phyloP scores from a whole-genome alignment of 805 yeast genomes.

The Pichia occidentalis region DNA sequence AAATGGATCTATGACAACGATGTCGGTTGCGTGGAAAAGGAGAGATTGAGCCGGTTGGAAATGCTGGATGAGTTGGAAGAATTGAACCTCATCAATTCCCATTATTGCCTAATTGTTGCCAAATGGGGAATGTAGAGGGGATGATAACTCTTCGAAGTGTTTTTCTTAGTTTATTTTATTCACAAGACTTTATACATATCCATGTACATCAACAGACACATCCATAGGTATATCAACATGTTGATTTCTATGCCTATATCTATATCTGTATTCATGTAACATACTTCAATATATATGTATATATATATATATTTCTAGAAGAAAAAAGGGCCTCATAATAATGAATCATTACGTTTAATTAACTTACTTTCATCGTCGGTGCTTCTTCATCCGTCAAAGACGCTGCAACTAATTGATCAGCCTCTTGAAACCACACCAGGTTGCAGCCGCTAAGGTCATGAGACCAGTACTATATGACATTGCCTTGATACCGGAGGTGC shows the following conservation, averaged over 20 bases:
- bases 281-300: no score
- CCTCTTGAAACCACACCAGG: conserved; percentile 82
- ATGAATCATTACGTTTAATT: neutral
- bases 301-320: no score
- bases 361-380: neutral
- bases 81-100: conserved; percentile 51
- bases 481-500: conserved; percentile 78
- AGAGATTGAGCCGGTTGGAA: conserved; percentile 48
- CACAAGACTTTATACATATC: no score
- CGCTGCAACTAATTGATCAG: conserved; percentile 9
- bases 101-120: conserved; percentile 42
- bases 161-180: no score
- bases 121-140: no score
- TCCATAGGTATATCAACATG: no score
- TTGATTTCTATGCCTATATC: no score
- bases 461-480: conserved; percentile 81
- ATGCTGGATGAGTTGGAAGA: conserved; percentile 74
- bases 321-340: neutral
- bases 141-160: no score
- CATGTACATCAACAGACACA: no score
- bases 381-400: neutral
- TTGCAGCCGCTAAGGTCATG: conserved; percentile 85
- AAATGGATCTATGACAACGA: conserved; percentile 36
- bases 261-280: no score
- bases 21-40: conserved; percentile 36